Conservation (phyloP, 192 early-diverging fungal species). For the Chytriomyces sp. region DNA sequence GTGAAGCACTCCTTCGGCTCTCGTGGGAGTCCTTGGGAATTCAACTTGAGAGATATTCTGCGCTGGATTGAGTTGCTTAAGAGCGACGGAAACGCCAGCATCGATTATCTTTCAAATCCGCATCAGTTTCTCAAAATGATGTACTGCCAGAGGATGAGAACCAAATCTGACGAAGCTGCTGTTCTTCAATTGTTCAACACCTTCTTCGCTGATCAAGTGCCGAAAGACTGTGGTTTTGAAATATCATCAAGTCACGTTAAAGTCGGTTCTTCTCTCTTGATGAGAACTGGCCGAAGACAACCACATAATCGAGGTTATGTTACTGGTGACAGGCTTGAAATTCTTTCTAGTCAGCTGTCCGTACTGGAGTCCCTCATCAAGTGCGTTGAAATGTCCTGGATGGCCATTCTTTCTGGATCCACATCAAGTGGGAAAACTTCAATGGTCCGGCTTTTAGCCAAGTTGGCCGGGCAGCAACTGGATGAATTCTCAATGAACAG, state of each 20-base stretch:
- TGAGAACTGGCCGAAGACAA: constrained; percentile 16
- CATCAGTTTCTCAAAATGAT: constrained; percentile 78
- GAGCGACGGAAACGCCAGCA: constrained; percentile 49
- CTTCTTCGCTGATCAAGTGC: not conserved
- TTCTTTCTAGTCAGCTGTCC: constrained; percentile 69
- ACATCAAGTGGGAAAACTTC: constrained; percentile 87
- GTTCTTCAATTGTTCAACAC: constrained; percentile 27
- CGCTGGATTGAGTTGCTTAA: constrained; percentile 88
- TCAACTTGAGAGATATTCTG: constrained; percentile 96
- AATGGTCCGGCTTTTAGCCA: constrained; percentile 81
- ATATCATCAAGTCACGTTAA: not conserved
- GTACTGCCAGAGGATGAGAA: constrained; percentile 90
- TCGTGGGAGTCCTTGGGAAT: constrained; percentile 94
- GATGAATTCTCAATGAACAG: constrained; percentile 97
- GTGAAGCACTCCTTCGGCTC: constrained; percentile 73
- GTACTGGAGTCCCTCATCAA: constrained; percentile 79
- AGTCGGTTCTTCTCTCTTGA: constrained; percentile 24
- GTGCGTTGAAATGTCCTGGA: constrained; percentile 88
- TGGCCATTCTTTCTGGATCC: constrained; percentile 88
- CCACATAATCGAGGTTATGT: constrained; percentile 38
- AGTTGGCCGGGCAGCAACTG: constrained; percentile 79
- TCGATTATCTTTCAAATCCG: constrained; percentile 47
- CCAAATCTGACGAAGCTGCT: constrained; percentile 68
- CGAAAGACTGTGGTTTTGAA: constrained; percentile 14
- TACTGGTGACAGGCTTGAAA: constrained; percentile 55